These are phyloP conservation scores for Phialemonium atrogriseum DNA, from an alignment of 2,329 filamentous ascomycete genomes.

Conservation along the genomic window DNA sequence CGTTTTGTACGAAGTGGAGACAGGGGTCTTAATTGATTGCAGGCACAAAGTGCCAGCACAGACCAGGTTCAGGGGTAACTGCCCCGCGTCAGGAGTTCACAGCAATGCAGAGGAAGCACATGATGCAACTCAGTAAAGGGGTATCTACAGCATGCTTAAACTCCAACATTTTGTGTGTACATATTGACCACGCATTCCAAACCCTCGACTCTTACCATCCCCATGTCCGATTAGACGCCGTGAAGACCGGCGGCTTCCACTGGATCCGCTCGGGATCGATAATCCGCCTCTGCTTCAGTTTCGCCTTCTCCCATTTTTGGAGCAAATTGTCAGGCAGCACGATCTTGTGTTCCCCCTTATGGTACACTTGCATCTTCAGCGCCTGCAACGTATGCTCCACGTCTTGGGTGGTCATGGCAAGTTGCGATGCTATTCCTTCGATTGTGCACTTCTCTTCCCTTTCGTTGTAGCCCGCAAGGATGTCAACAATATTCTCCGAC, in stretches of 20 bases:
- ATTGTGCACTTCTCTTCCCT: constrained; percentile 69
- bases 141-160: no score
- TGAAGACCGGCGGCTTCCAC: constrained; percentile 96
- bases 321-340: constrained; percentile 81
- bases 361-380: constrained; percentile 90
- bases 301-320: constrained; percentile 70
- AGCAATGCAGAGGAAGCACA: no score
- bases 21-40: constrained; percentile 3
- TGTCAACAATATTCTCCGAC: constrained; percentile 87
- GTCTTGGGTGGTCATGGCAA: constrained; percentile 96
- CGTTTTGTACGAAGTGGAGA: not conserved
- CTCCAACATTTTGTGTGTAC: no score
- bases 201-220: constrained; percentile 63
- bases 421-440: constrained; percentile 67
- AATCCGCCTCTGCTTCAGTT: constrained; percentile 63
- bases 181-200: no score
- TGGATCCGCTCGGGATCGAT: constrained; percentile 75
- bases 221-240: constrained; percentile 84
- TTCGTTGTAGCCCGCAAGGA: constrained; percentile 67
- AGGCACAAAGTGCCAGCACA: no score
- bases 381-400: constrained; percentile 92
- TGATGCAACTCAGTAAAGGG: no score
- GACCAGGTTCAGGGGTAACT: no score
- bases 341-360: constrained; percentile 94
- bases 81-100: no score